phyloP scores from a whole-genome alignment of 1,284 basidiomycete genomes.

The Moniliella sp. region DNA sequence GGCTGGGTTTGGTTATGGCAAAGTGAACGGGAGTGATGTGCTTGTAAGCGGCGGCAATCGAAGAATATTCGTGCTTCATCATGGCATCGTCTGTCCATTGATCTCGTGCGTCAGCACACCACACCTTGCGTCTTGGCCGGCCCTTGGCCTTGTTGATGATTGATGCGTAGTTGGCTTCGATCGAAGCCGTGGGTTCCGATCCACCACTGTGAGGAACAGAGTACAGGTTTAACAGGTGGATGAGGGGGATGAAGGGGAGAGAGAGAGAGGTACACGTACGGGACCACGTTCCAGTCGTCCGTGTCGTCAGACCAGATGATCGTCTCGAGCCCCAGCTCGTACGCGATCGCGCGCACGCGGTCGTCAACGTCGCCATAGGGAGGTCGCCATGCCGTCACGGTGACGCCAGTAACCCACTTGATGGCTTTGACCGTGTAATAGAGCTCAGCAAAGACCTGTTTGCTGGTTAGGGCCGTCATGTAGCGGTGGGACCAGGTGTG shows the following conservation, averaged over 20 bases:
- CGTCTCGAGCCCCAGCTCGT: conserved; percentile 37
- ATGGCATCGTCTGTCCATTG: conserved; percentile 26
- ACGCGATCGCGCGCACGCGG: conserved; percentile 39
- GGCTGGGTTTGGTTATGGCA: conserved; percentile 27
- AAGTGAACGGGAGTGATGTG: conserved; percentile 27
- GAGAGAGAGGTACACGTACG: too few relatives aligned
- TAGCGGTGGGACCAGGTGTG: conserved; percentile 37
- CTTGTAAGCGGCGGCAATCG: conserved; percentile 19
- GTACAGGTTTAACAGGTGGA: conserved; percentile 36
- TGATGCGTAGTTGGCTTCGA: conserved; percentile 38
- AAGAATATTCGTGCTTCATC: conserved; percentile 18
- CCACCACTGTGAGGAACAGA: conserved; percentile 26
- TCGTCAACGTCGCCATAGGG: conserved; percentile 40
- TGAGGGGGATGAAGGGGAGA: too few relatives aligned
- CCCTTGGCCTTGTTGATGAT: too few relatives aligned
- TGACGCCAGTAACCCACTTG: conserved; percentile 39
- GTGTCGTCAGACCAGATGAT: conserved; percentile 43
- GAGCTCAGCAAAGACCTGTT: conserved; percentile 41
- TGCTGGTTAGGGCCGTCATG: conserved; percentile 38
- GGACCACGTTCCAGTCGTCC: too few relatives aligned
- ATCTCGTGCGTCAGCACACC: conserved; percentile 32
- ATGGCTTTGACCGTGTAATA: conserved; percentile 40
- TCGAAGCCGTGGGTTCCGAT: conserved; percentile 23
- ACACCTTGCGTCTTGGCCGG: too few relatives aligned
- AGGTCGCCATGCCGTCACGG: conserved; percentile 36